Conservation (phyloP, 1,139 yeast species). For the Protomyces pachydermus region DNA sequence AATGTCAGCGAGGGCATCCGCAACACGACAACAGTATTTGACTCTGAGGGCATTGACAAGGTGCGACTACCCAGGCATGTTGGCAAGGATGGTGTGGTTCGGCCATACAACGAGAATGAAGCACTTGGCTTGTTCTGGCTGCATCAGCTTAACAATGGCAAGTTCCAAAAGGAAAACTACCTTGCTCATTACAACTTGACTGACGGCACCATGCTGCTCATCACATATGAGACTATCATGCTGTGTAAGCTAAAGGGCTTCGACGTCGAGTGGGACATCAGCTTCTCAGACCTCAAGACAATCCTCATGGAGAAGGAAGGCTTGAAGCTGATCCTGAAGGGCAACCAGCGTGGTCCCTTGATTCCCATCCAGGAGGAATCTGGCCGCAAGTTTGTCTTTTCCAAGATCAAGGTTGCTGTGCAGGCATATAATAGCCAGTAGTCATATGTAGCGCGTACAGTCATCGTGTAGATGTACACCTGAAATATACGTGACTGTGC, state of each 20-base stretch:
- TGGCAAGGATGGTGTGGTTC: conserved; percentile 61
- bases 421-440: conserved; percentile 23
- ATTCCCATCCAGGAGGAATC: conserved; percentile 70
- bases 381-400: conserved; percentile 63
- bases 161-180: conserved; percentile 64
- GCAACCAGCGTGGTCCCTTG: conserved; percentile 61
- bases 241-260: conserved; percentile 62
- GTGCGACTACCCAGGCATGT: conserved; percentile 78
- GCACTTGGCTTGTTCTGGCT: conserved; percentile 95
- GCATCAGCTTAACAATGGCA: conserved; percentile 76
- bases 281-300: conserved; percentile 56
- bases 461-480: background rate
- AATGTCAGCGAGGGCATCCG: conserved; percentile 92
- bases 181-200: conserved; percentile 82
- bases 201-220: conserved; percentile 62
- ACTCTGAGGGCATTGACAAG: conserved; percentile 69
- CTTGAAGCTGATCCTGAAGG: conserved; percentile 59
- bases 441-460: background rate
- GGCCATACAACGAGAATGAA: conserved; percentile 73
- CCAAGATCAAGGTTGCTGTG: conserved; percentile 70
- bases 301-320: conserved; percentile 80
- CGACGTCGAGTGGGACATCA: conserved; percentile 61
- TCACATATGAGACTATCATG: conserved; percentile 67
- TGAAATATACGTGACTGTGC: background rate
- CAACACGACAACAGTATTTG: conserved; percentile 87